Evolutionary conservation across 805 yeast genomes (phyloP).

Genomic region (Brettanomyces nanus): DNA sequence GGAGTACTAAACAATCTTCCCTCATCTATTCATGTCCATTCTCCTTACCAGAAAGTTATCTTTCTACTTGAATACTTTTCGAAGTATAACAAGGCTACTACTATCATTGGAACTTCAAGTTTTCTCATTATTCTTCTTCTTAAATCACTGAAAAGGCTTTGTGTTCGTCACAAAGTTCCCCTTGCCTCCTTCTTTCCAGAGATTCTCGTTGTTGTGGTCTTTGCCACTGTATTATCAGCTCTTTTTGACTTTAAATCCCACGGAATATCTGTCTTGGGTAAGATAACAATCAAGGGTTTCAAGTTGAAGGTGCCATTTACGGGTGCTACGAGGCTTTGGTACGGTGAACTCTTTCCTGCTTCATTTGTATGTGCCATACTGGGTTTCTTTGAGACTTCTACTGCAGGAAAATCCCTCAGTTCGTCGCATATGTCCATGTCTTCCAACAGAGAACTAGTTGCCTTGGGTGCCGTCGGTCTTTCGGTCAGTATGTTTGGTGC

Average conservation of each 20-base stretch:
- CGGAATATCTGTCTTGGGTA: constrained; percentile 68
- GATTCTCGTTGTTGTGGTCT: constrained; percentile 64
- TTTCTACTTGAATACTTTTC: constrained; percentile 45
- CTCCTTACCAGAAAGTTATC: constrained; percentile 61
- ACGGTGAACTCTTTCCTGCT: constrained; percentile 52
- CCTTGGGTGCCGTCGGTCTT: constrained; percentile 72
- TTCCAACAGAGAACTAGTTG: constrained; percentile 84
- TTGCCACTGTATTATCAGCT: constrained; percentile 47
- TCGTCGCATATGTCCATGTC: constrained; percentile 66
- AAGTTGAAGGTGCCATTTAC: constrained; percentile 54
- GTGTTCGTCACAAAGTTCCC: constrained; percentile 26
- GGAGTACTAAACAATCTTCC: constrained; percentile 36
- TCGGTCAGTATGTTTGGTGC: constrained; percentile 54
- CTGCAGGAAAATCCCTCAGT: constrained; percentile 84
- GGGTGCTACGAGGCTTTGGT: constrained; percentile 33
- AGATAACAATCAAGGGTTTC: constrained; percentile 43
- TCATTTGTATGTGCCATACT: constrained; percentile 73
- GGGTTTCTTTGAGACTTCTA: constrained; percentile 89
- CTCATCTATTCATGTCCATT: constrained; percentile 43
- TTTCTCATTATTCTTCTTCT: constrained; percentile 37
- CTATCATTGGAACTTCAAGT: constrained; percentile 47
- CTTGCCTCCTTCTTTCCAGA: constrained; percentile 71
- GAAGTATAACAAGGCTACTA: constrained; percentile 50
- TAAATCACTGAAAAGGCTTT: constrained; percentile 32
- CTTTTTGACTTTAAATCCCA: constrained; percentile 36